These are phyloP conservation scores for Myrica gale DNA, from an alignment of 306 rosid species.

Conservation along the genomic window DNA sequence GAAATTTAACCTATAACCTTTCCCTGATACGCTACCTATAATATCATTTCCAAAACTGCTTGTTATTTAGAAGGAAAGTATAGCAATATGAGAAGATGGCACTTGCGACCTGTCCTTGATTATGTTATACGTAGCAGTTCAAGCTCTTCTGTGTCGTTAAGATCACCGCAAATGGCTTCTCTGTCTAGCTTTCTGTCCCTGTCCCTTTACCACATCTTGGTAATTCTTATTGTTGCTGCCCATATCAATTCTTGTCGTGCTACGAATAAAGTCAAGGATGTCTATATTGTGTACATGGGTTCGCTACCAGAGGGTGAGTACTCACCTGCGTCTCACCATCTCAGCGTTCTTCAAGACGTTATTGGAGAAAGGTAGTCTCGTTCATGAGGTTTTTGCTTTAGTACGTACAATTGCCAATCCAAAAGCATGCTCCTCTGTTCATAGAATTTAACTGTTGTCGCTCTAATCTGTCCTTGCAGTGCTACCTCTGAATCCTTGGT, in stretches of 20 bases:
- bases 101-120: too few relatives aligned
- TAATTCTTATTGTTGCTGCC: neutral
- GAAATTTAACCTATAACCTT: too few relatives aligned
- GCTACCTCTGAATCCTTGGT: neutral
- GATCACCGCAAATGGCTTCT: neutral
- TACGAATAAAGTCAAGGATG: neutral
- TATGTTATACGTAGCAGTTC: too few relatives aligned
- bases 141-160: too few relatives aligned
- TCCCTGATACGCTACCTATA: too few relatives aligned
- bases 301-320: neutral
- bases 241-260: conserved; percentile 2
- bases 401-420: too few relatives aligned
- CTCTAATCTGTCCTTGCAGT: neutral
- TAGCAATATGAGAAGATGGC: too few relatives aligned
- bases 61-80: too few relatives aligned
- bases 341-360: conserved; percentile 16
- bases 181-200: neutral
- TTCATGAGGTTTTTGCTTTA: too few relatives aligned
- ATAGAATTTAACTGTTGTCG: too few relatives aligned
- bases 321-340: conserved; percentile 26
- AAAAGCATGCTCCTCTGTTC: too few relatives aligned
- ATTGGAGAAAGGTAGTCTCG: neutral
- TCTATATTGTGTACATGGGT: conserved; percentile 17
- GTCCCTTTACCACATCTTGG: neutral
- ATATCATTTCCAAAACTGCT: too few relatives aligned